Evolutionary conservation across 352 stramenopile species (phyloP), one percentile per base, ranked within the genome.

Genomic region (Pythium aphanidermatum): DNA sequence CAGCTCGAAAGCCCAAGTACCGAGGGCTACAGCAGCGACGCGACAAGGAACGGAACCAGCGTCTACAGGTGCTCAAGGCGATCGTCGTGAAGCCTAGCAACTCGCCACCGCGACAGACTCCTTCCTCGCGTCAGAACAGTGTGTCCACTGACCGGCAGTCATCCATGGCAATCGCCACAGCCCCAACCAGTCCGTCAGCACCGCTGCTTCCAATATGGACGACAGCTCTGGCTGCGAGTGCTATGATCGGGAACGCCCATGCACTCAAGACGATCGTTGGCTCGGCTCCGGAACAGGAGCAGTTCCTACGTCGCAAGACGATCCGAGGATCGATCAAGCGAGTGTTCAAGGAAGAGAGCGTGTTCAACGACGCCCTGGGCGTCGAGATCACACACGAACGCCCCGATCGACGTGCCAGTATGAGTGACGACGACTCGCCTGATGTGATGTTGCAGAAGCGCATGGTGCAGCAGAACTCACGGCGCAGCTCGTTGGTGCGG

Each of bases 331-430:
- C 42, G 0, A 51, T 70, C 17, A 64, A 58, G 7, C 75, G 59
- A 12, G 70, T 85, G 0, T 52, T 87, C 23, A 78, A 67, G 19
- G 34, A 35, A 6, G 60, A 74, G 9, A 33, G 51, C 14, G 58
- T 58, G 21, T 74, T 72, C 12, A 54, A 71, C n/a, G 61, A 65
- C 4, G 63, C 71, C 32, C 54, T 59, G 12, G 71, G 60, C 20
- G 75, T 85, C 54, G 75, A 85, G 38, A 83, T 87, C 54, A 85
- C 75, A 0, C 53, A 60, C 8, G 63, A 87, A 40, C 60, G 68
- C 0, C 72, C 71, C 11, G 33, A 39, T 34, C 40, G 58, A 34
- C 51, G 30, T 52, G 28, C 30, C 58, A 58, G 34, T 35, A 41
- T 28, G 34, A 34, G 27, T 28, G 33, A 7, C 41, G 34, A 16